These are phyloP conservation scores for Saccharomycopsis phalli DNA, from an alignment of 1,139 yeast species.

Conservation along the genomic window DNA sequence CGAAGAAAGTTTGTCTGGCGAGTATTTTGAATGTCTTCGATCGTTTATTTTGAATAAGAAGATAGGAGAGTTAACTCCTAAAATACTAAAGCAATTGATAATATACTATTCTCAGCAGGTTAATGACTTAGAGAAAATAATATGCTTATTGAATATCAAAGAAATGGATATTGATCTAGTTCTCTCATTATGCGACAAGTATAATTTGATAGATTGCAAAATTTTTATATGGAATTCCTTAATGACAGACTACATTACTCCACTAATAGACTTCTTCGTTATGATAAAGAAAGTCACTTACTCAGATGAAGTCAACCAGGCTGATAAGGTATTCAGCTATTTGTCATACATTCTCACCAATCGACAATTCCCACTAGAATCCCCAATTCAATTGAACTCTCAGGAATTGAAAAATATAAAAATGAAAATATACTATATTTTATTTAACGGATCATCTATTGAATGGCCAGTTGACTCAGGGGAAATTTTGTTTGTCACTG, in stretches of 20 bases:
- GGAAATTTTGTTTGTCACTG: slow-evolving; percentile 22
- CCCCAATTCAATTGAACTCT: slow-evolving; percentile 30
- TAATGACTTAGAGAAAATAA: slow-evolving; percentile 45
- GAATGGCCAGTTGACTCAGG: slow-evolving; percentile 36
- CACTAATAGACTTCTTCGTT: slow-evolving; percentile 48
- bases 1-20: slow-evolving; percentile 25
- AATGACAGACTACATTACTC: slow-evolving; percentile 58
- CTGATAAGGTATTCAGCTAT: slow-evolving; percentile 44
- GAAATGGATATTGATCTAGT: slow-evolving; percentile 72
- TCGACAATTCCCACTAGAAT: slow-evolving; percentile 67
- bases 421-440: slow-evolving; percentile 38
- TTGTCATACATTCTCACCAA: slow-evolving; percentile 67
- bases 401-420: slow-evolving; percentile 32
- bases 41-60: slow-evolving; percentile 40
- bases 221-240: slow-evolving; percentile 62
- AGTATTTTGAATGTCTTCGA: slow-evolving; percentile 46
- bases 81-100: slow-evolving; percentile 51
- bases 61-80: slow-evolving; percentile 49
- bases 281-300: slow-evolving; percentile 27
- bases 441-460: slow-evolving; percentile 45
- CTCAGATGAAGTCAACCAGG: slow-evolving; percentile 3
- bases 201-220: slow-evolving; percentile 49
- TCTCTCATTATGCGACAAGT: slow-evolving; percentile 45
- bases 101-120: slow-evolving; percentile 32
- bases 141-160: slow-evolving; percentile 55